A percentile compares a stretch with the other conserved stretches of the same genome.
phyloP scores from a whole-genome alignment of 768 basidiomycete species.

The Xerocomellus amylosporus region DNA sequence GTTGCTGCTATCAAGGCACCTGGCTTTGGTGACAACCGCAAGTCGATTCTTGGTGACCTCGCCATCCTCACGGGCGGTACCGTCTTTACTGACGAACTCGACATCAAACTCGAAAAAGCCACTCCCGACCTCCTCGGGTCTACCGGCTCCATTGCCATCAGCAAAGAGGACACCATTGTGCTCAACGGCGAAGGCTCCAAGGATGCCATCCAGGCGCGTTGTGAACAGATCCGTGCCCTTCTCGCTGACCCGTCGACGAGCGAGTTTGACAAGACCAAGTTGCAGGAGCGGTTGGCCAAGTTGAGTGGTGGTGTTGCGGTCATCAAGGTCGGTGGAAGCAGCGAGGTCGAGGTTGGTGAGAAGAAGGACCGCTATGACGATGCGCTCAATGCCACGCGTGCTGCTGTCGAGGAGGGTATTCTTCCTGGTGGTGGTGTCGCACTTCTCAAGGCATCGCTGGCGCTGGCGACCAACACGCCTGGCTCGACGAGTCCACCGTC shows the following conservation, averaged over 20 bases:
- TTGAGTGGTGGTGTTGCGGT: conserved; percentile 95
- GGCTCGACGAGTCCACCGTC: conserved; percentile 45
- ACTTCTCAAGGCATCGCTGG: conserved; percentile 76
- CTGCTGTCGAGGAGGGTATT: conserved; percentile 97
- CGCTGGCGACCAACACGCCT: conserved; percentile 58
- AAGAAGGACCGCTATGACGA: conserved; percentile 99
- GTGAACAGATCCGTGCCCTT: conserved; percentile 82
- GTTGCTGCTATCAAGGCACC: conserved; percentile 96
- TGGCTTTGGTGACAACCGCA: conserved; percentile 98
- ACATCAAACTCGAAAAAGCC: conserved; percentile 93
- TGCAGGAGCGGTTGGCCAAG: conserved; percentile 97
- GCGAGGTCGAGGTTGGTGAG: conserved; percentile 96
- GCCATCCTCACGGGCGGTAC: conserved; percentile 96
- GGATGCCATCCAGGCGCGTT: conserved; percentile 52
- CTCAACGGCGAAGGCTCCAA: too few species aligned
- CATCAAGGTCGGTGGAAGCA: conserved; percentile 93
- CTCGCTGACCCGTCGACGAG: too few species aligned
- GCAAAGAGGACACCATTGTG: conserved; percentile 96
- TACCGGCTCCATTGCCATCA: conserved; percentile 29
- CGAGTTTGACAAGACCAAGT: conserved; percentile 81
- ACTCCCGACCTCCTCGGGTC: conserved; percentile 27
- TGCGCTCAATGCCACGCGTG: conserved; percentile 95
- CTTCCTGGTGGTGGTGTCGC: conserved; percentile 96
- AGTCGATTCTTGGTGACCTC: conserved; percentile 93
- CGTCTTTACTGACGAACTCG: conserved; percentile 94